These are phyloP conservation scores for Corrigiola litoralis DNA, from an alignment of 179 eudicot genomes.

Conservation along the genomic window DNA sequence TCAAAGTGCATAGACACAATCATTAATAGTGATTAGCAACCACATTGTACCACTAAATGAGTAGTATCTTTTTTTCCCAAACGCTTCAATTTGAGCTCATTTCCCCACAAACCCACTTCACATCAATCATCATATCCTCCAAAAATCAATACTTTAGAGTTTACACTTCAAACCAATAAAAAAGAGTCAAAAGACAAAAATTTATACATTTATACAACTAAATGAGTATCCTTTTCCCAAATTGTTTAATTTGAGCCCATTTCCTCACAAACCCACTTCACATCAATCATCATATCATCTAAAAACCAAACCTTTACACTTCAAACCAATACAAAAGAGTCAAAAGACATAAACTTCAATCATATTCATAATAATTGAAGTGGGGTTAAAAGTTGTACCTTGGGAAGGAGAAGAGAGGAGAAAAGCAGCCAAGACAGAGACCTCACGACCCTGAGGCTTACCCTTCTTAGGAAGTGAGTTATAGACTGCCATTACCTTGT, in stretches of 20 bases:
- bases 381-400: slow-evolving; percentile 23
- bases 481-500: slow-evolving; percentile 42
- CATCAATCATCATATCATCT: neutral
- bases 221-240: too few species aligned
- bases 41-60: too few species aligned
- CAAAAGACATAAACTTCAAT: neutral
- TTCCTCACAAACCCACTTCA: neutral
- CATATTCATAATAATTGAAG: neutral
- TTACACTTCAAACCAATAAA: too few species aligned
- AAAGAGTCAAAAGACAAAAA: neutral
- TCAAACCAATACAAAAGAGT: too few species aligned
- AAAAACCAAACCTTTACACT: neutral
- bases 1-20: neutral
- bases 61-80: too few species aligned
- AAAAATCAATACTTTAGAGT: too few species aligned
- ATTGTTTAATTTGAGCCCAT: too few species aligned
- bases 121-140: too few species aligned
- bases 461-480: slow-evolving; percentile 81
- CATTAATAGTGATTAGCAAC: neutral
- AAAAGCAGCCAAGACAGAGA: slow-evolving; percentile 77
- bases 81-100: too few species aligned
- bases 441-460: slow-evolving; percentile 84
- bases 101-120: too few species aligned
- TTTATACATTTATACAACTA: too few species aligned
- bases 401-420: slow-evolving; percentile 70